phyloP scores from a whole-genome alignment of 108 stramenopile genomes.

The Cyclotella cryptica region DNA sequence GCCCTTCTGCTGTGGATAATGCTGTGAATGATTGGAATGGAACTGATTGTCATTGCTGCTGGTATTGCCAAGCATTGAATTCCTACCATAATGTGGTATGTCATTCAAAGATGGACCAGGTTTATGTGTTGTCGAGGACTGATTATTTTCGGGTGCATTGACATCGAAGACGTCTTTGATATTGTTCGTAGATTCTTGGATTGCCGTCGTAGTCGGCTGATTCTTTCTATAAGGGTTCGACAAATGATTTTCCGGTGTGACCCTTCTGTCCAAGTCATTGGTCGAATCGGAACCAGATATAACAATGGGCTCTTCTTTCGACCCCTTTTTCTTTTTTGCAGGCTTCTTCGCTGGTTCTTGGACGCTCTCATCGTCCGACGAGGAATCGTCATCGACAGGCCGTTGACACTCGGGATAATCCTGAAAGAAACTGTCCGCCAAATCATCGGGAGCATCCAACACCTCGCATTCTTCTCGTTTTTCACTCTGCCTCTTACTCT shows the following conservation, averaged over 20 bases:
- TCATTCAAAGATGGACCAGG: neutral
- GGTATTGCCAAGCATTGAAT: neutral
- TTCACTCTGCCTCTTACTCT: neutral
- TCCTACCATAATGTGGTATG: too few species aligned
- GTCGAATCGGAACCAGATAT: conserved; percentile 7
- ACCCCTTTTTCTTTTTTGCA: neutral
- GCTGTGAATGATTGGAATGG: conserved; percentile 5
- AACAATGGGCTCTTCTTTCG: neutral
- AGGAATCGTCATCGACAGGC: neutral
- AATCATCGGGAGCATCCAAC: conserved; percentile 4
- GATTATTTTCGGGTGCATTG: neutral
- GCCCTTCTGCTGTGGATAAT: neutral
- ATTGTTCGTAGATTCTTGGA: too few species aligned
- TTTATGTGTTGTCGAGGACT: neutral
- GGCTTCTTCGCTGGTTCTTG: neutral
- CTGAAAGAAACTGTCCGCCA: conserved; percentile 2
- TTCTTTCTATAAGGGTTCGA: neutral
- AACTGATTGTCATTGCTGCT: neutral
- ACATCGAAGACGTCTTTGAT: neutral
- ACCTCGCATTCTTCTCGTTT: neutral
- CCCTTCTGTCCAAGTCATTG: neutral
- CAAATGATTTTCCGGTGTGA: neutral
- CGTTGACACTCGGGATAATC: neutral
- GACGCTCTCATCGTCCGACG: neutral
- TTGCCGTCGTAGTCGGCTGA: neutral